A percentile compares a stretch with the other conserved stretches of the same genome.
Evolutionary conservation across 75 land plant species (phyloP).

Genomic region (Chamaecyparis obtusa): DNA sequence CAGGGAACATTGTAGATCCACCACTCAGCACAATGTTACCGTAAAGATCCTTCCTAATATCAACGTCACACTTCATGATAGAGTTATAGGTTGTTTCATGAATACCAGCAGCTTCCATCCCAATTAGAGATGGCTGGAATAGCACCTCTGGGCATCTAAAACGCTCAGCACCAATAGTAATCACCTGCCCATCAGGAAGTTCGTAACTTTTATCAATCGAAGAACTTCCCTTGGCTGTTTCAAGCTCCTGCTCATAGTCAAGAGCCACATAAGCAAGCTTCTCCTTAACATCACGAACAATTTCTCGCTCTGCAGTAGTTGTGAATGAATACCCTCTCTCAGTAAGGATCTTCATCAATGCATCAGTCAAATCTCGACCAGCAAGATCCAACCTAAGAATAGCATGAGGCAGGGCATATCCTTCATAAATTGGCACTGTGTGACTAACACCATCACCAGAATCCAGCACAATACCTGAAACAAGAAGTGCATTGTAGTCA

Average conservation of each 20-base stretch:
- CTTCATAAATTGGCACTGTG: constrained; percentile 59
- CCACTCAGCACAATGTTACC: constrained; percentile 58
- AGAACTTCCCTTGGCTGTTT: constrained; percentile 34
- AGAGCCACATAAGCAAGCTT: constrained; percentile 51
- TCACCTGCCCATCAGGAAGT: constrained; percentile 56
- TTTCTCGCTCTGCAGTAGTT: constrained; percentile 59
- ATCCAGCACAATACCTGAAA: constrained; percentile 25
- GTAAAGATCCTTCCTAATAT: constrained; percentile 51
- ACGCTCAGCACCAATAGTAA: constrained; percentile 50
- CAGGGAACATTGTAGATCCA: constrained; percentile 53
- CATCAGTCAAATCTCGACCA: constrained; percentile 53
- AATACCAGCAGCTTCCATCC: constrained; percentile 55
- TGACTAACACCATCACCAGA: constrained; percentile 66
- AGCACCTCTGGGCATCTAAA: constrained; percentile 58
- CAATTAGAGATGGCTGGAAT: constrained; percentile 50
- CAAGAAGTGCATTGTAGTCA: neutral
- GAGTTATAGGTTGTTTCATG: constrained; percentile 56
- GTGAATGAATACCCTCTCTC: constrained; percentile 64
- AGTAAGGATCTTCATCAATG: constrained; percentile 58
- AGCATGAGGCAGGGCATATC: constrained; percentile 57
- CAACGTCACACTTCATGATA: constrained; percentile 54
- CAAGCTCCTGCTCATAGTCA: constrained; percentile 53
- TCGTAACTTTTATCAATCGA: constrained; percentile 54
- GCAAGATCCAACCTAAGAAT: constrained; percentile 58
- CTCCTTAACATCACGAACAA: constrained; percentile 52